Evolutionary conservation across 306 rosid genomes (phyloP).

Genomic region (Abrus precatorius): DNA sequence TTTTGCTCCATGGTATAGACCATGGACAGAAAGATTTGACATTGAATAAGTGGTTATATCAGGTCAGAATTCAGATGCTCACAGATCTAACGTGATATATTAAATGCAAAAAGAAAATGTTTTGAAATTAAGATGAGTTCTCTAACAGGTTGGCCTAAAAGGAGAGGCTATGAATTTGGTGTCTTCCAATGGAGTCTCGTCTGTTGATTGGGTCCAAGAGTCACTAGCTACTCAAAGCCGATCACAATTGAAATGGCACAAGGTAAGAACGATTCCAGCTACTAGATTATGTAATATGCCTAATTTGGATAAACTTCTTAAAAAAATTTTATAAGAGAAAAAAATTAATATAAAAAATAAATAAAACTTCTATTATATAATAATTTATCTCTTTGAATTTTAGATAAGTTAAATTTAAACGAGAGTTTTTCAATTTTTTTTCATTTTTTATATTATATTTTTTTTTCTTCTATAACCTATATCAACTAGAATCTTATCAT

Average conservation of each 20-base stretch:
- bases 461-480: no score
- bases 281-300: not conserved
- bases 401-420: no score
- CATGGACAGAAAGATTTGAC: conserved; percentile 75
- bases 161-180: conserved; percentile 82
- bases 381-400: no score
- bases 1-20: conserved; percentile 78
- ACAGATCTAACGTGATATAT: not conserved
- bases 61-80: conserved; percentile 72
- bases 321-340: no score
- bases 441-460: no score
- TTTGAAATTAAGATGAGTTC: not conserved
- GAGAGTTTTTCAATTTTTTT: no score
- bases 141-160: conserved; percentile 81
- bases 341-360: no score
- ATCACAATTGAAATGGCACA: conserved; percentile 83
- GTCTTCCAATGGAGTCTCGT: conserved; percentile 61
- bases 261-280: conserved; percentile 55
- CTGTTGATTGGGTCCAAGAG: conserved; percentile 73
- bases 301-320: no score
- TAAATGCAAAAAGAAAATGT: not conserved
- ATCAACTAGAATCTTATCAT: conserved; percentile 35
- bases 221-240: conserved; percentile 59
- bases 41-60: conserved; percentile 83
- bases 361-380: no score